phyloP scores from a whole-genome alignment of 352 stramenopile species.

The Phytopythium mirpurense region DNA sequence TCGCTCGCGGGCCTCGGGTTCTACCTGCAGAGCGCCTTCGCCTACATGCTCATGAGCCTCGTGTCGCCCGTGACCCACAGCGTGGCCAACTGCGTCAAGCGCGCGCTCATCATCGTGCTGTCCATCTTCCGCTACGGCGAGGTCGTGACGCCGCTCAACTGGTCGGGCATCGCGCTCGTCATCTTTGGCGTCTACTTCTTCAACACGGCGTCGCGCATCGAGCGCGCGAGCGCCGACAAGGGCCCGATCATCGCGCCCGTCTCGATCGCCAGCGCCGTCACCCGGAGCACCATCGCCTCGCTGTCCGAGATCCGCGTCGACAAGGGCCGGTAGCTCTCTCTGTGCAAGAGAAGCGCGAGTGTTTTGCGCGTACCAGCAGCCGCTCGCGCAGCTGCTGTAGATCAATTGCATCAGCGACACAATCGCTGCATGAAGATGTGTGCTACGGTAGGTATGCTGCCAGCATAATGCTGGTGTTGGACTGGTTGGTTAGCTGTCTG shows the following conservation, averaged over 20 bases:
- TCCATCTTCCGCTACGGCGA: conserved; percentile 90
- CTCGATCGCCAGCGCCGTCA: conserved; percentile 15
- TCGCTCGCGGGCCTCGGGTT: conserved; percentile 75
- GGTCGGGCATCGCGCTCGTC: conserved; percentile 83
- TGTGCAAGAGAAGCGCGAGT: not conserved
- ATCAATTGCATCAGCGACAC: no score
- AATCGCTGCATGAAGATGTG: no score
- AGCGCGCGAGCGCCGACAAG: conserved; percentile 30
- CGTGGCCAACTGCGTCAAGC: conserved; percentile 90
- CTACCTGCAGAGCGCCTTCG: conserved; percentile 88
- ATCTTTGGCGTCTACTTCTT: conserved; percentile 88
- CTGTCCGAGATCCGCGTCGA: conserved; percentile 70
- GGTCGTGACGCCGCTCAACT: conserved; percentile 74
- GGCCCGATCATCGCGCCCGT: conserved; percentile 27
- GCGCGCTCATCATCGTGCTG: conserved; percentile 85
- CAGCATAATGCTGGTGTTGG: no score
- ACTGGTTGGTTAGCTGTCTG: no score
- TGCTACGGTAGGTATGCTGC: no score
- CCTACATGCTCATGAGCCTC: conserved; percentile 89
- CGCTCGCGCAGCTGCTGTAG: no score
- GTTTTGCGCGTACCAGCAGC: no score
- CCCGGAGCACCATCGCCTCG: conserved; percentile 45
- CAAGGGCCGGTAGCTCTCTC: conserved; percentile 22
- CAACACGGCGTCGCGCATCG: conserved; percentile 63
- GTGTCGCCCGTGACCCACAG: conserved; percentile 89